Evolutionary conservation across 2,329 filamentous ascomycete species (phyloP), one percentile per base, ranked within the genome.

Genomic region (Aureobasidium leucospermi): DNA sequence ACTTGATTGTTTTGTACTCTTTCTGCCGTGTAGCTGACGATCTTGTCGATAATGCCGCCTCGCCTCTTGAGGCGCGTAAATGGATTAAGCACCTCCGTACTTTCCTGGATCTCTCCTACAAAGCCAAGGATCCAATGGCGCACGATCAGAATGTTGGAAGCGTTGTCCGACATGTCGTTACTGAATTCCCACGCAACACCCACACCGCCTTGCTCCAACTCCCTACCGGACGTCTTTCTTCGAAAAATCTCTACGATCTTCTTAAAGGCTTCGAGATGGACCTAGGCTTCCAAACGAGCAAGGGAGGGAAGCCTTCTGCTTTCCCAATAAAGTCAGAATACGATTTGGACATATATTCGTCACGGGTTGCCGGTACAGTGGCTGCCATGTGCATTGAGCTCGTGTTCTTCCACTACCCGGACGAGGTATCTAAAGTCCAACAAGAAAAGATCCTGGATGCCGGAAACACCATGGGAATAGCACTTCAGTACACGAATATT

Each of bases 401-500:
- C 2, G 85, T 87, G 11, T 84, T 88, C 64, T 74, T 81, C 61
- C 82, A 89, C 65, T 78, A 75, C 59, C 73, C 65, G 36, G 74
- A 49, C 62, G 70, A 61, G 31, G 63, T 70, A 31, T 62, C 65
- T 7, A 63, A 69, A 5, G 4, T 59, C 32, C 60, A 70, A 45
- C 71, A 76, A 43, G 68, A 74, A 13, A 67, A 73, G 2, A 75
- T 88, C 6, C 74, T 85, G 13, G 67, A 74, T 15, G 81, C 85
- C 0, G 85, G 85, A 1, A 76, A 78, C 19, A 76, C 78, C 31
- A 90, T 90, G 87, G 88, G 88, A 0, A 79, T 87, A 36, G 87
- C 87, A 1, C 74, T 90, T n/a, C 87, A 91, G 67, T 89, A 87
- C 65, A 82, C 89, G 66, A 91, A 90, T 67, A 89, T 91, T 62